phyloP scores from a whole-genome alignment of 305 asterid species.

The Fraxinus sp. region DNA sequence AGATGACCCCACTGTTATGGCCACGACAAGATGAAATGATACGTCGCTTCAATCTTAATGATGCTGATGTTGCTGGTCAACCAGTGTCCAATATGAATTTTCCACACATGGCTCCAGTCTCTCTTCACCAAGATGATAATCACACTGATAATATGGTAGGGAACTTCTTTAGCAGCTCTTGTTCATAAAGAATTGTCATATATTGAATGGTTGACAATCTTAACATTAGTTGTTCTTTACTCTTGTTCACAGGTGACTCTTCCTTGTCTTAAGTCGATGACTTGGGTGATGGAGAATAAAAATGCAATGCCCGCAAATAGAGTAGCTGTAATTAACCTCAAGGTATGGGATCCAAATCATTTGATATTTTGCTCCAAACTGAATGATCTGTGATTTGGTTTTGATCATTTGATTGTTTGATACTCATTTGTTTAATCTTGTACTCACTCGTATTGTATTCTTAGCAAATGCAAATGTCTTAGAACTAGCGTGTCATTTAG shows the following conservation, averaged over 20 bases:
- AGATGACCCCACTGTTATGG: conserved; percentile 69
- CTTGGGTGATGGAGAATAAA: conserved; percentile 90
- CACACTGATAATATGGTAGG: conserved; percentile 64
- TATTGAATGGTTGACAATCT: conserved; percentile 2
- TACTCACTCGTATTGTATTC: neutral
- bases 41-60: conserved; percentile 60
- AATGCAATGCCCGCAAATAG: conserved; percentile 57
- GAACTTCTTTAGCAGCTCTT: conserved; percentile 1
- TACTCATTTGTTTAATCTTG: neutral
- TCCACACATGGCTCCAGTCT: conserved; percentile 53
- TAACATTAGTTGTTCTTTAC: conserved; percentile 8
- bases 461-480: neutral
- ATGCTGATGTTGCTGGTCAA: conserved; percentile 43
- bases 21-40: conserved; percentile 68
- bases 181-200: conserved; percentile 6
- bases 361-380: conserved; percentile 16
- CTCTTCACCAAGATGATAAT: conserved; percentile 51
- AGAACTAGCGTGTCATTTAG: neutral
- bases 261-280: conserved; percentile 87
- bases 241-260: conserved; percentile 47
- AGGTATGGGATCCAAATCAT: conserved; percentile 48
- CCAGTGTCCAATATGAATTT: conserved; percentile 44
- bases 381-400: neutral
- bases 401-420: conserved; percentile 9
- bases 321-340: conserved; percentile 77